Percentiles rank a stretch among this genome's conserved stretches.
Evolutionary conservation across 1,139 yeast genomes (phyloP).

Genomic region (Kazachstania sp.): DNA sequence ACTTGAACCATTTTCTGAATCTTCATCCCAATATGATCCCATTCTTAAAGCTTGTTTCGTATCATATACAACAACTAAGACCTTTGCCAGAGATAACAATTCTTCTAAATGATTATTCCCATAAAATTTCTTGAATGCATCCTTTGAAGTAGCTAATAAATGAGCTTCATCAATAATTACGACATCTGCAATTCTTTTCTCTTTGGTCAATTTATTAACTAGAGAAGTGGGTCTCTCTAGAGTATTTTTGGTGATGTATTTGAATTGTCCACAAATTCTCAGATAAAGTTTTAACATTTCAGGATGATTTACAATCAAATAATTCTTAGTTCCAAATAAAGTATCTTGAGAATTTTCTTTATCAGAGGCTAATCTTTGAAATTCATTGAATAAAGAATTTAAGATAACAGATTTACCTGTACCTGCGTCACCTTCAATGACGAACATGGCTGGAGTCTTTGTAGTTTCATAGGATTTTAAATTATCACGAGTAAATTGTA

Average conservation of each 20-base stretch:
- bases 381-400: slow-evolving; percentile 64
- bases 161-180: slow-evolving; percentile 39
- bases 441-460: slow-evolving; percentile 27
- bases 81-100: slow-evolving; percentile 32
- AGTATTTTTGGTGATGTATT: slow-evolving; percentile 31
- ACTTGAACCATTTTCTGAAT: slow-evolving; percentile 28
- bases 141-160: slow-evolving; percentile 35
- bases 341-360: slow-evolving; percentile 11
- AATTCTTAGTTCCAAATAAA: slow-evolving; percentile 29
- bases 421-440: slow-evolving; percentile 44
- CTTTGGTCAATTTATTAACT: slow-evolving; percentile 30
- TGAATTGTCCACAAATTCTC: slow-evolving; percentile 32
- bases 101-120: slow-evolving; percentile 37
- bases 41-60: slow-evolving; percentile 37
- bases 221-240: slow-evolving; percentile 37
- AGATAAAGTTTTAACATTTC: slow-evolving; percentile 38
- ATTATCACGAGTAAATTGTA: slow-evolving; percentile 26
- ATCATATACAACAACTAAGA: slow-evolving; percentile 35
- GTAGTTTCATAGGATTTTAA: slow-evolving; percentile 14
- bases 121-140: slow-evolving; percentile 35
- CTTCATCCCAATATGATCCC: slow-evolving; percentile 37
- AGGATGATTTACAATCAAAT: slow-evolving; percentile 37
- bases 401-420: slow-evolving; percentile 59
- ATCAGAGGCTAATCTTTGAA: slow-evolving; percentile 24
- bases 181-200: slow-evolving; percentile 27